phyloP scores from a whole-genome alignment of 2,329 filamentous ascomycete species.

The Ascochyta pisi region DNA sequence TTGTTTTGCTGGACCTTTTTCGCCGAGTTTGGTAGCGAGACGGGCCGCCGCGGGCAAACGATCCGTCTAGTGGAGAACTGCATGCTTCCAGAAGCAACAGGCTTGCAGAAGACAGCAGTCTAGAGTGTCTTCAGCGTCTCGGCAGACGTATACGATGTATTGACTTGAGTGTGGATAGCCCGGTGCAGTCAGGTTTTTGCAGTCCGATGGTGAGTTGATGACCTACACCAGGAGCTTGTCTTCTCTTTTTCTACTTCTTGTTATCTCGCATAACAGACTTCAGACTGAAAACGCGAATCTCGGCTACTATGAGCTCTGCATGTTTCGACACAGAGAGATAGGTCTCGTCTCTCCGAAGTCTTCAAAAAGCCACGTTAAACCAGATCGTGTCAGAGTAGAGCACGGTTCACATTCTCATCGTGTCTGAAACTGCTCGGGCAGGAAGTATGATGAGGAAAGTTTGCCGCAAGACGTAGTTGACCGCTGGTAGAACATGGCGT shows the following conservation, averaged over 20 bases:
- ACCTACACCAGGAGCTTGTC: not conserved
- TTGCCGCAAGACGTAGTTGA: not conserved
- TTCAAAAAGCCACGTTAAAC: not conserved
- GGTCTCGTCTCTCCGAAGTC: not conserved
- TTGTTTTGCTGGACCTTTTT: not conserved
- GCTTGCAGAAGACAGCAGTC: not conserved
- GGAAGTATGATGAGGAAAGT: not conserved
- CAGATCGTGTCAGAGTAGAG: not conserved
- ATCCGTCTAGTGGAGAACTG: not conserved
- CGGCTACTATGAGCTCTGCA: not conserved
- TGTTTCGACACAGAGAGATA: not conserved
- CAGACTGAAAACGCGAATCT: not conserved
- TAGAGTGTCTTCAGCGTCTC: not conserved
- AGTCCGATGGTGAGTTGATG: not conserved
- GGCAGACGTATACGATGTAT: not conserved
- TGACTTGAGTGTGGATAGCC: not conserved
- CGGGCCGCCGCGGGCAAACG: slow-evolving; percentile 2
- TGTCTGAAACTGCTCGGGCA: not conserved
- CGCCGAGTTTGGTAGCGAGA: not conserved
- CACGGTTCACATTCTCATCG: not conserved
- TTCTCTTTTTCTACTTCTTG: not conserved
- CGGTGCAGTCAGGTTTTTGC: too few species aligned
- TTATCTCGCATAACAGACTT: not conserved
- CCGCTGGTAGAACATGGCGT: not conserved
- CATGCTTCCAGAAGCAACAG: not conserved